A percentile compares a stretch with the other conserved stretches of the same genome.
Conservation (phyloP, 805 yeast genomes). For the Debaryomyces hansenii region DNA sequence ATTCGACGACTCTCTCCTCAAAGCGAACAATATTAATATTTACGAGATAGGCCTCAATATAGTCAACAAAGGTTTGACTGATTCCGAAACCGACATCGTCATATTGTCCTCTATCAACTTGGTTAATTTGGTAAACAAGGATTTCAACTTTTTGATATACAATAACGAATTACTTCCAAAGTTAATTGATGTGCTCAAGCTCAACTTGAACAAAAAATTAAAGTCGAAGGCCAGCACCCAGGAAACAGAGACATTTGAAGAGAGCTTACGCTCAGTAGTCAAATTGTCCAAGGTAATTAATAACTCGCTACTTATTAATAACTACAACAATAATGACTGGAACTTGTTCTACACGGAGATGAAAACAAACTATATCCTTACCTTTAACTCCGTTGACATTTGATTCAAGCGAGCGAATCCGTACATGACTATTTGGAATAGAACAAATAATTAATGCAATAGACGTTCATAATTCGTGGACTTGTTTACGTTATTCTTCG, state of each 20-base stretch:
- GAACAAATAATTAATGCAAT: background rate
- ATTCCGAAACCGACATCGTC: conserved; percentile 60
- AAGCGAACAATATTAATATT: conserved; percentile 22
- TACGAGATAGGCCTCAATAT: conserved; percentile 41
- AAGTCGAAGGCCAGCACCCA: conserved; percentile 67
- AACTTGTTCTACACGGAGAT: conserved; percentile 6
- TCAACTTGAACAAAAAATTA: conserved; percentile 46
- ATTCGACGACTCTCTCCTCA: conserved; percentile 21
- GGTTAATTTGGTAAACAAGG: conserved; percentile 35
- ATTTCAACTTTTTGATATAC: conserved; percentile 20
- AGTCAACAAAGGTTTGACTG: conserved; percentile 52
- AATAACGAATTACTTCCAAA: conserved; percentile 13
- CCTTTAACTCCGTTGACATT: background rate
- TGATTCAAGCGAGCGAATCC: background rate
- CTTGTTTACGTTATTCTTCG: too few species aligned
- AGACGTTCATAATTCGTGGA: too few species aligned
- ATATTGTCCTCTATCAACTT: conserved; percentile 49
- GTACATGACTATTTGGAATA: background rate
- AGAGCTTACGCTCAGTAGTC: conserved; percentile 36
- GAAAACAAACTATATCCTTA: conserved; percentile 2
- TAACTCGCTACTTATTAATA: conserved; percentile 4
- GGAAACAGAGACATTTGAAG: conserved; percentile 59
- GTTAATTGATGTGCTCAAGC: conserved; percentile 35
- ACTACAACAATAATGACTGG: conserved; percentile 7
- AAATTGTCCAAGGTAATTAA: conserved; percentile 26